Percentiles rank a stretch among this genome's conserved stretches.
Conservation (phyloP, 2,329 filamentous ascomycete genomes). For the Ceratocystis harringtonii region DNA sequence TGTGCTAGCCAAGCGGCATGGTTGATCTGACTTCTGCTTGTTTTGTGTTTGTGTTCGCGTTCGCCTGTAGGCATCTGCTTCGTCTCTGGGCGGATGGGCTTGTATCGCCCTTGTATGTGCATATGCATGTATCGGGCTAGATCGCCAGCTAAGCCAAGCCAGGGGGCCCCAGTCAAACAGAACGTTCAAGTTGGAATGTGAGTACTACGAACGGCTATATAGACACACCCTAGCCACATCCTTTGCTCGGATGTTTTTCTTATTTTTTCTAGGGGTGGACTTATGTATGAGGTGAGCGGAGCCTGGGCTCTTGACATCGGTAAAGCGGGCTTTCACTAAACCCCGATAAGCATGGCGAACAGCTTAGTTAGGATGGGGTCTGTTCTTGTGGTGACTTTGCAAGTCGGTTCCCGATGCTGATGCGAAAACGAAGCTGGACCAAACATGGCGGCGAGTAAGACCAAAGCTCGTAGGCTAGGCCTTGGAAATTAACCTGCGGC, state of each 20-base stretch:
- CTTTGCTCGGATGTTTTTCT: not conserved
- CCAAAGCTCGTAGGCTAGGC: not conserved
- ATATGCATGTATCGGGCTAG: not conserved
- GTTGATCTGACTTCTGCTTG: too few species aligned
- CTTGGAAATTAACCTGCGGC: too few species aligned
- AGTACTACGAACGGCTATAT: not conserved
- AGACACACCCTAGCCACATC: not conserved
- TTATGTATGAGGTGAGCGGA: not conserved
- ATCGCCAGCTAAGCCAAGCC: not conserved
- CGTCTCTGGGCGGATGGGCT: not conserved
- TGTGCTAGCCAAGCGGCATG: too few species aligned
- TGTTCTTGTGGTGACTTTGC: not conserved
- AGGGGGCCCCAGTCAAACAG: not conserved
- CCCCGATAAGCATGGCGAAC: conserved; percentile 2
- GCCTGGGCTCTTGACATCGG: conserved; percentile 1
- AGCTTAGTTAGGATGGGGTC: not conserved
- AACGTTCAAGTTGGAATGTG: not conserved
- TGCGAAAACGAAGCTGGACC: not conserved
- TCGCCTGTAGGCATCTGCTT: not conserved
- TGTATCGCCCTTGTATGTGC: not conserved
- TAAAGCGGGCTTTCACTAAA: conserved; percentile 7
- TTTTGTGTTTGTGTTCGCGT: too few species aligned
- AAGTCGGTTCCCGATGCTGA: not conserved
- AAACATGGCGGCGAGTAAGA: not conserved
- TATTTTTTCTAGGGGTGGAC: not conserved